Conservation (phyloP, 2,329 filamentous ascomycete genomes). For the Fusarium lyarnte region DNA sequence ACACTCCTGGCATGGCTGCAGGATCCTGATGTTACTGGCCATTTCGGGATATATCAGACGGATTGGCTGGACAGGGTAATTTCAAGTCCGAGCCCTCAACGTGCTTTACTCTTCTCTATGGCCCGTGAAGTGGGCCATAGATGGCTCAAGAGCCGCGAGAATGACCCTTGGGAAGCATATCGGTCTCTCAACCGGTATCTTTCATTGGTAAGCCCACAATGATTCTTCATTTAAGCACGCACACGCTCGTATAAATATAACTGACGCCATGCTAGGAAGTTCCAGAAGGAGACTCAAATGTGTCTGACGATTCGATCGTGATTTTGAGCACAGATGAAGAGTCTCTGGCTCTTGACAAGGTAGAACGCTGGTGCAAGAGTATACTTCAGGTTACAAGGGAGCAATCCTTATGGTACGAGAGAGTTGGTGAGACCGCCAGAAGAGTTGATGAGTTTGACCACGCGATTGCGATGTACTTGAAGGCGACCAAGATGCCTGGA, state of each 20-base stretch:
- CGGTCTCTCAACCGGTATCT: not conserved
- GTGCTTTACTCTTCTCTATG: not conserved
- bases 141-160: not conserved
- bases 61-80: not conserved
- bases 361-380: not conserved
- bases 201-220: not conserved
- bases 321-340: not conserved
- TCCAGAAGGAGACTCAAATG: not conserved
- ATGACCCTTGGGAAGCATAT: not conserved
- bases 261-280: not conserved
- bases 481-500: not conserved
- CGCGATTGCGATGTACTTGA: not conserved
- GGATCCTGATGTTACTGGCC: not conserved
- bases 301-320: not conserved
- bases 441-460: not conserved
- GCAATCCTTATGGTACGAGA: not conserved
- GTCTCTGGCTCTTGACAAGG: not conserved
- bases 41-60: not conserved
- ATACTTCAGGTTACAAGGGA: not conserved
- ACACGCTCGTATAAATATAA: not conserved
- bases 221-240: not conserved
- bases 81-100: not conserved
- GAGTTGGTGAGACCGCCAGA: not conserved
- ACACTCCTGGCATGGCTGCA: not conserved
- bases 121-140: not conserved